Evolutionary conservation across 345 rosid species (phyloP).

Genomic region (Laguncularia racemosa): DNA sequence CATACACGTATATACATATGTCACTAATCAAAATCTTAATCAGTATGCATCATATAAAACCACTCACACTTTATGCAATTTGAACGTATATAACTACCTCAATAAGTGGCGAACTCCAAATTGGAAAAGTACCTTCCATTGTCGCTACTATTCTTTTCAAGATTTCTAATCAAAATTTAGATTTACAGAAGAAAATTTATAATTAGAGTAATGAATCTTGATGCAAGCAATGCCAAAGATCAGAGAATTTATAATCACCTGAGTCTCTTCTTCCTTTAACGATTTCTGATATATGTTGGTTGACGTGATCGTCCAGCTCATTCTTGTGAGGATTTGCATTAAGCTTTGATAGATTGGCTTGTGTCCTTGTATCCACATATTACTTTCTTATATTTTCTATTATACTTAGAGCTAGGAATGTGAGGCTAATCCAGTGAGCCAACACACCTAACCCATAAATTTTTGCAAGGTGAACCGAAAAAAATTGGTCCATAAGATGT

Average conservation of each 20-base stretch:
- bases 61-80: not conserved
- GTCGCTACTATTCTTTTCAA: slow-evolving; percentile 10
- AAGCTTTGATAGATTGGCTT: slow-evolving; percentile 42
- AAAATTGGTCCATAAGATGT: too few species aligned
- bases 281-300: slow-evolving; percentile 30
- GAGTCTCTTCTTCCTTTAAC: slow-evolving; percentile 25
- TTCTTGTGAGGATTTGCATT: slow-evolving; percentile 27
- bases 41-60: too few species aligned
- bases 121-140: slow-evolving; percentile 13
- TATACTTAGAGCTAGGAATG: too few species aligned
- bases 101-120: slow-evolving; percentile 41
- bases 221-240: not conserved
- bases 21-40: too few species aligned
- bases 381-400: slow-evolving; percentile 41
- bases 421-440: too few species aligned
- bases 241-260: slow-evolving; percentile 12
- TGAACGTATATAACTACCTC: slow-evolving; percentile 27
- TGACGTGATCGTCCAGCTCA: slow-evolving; percentile 22
- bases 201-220: too few species aligned
- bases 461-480: too few species aligned
- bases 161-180: too few species aligned
- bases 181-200: too few species aligned
- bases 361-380: slow-evolving; percentile 54
- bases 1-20: too few species aligned
- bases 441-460: too few species aligned